Conservation (phyloP, 208 protist species). For the Leishmania guyanensis region DNA sequence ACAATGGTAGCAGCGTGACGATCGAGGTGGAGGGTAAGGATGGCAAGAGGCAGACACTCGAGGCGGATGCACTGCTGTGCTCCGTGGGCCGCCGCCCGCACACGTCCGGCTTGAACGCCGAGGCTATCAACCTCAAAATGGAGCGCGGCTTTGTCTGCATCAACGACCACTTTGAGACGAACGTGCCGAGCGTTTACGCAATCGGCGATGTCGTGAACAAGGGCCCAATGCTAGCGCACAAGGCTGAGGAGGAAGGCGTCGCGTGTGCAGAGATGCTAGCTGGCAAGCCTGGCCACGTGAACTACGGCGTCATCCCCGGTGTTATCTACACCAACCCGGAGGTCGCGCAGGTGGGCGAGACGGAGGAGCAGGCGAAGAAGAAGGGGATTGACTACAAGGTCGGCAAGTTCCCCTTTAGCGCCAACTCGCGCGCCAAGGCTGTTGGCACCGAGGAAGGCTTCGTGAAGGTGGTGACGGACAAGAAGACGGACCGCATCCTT, state of each 20-base stretch:
- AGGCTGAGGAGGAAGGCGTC: constrained; percentile 99
- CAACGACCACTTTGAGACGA: constrained; percentile 96
- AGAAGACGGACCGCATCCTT: constrained; percentile 97
- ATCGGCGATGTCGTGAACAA: constrained; percentile 98
- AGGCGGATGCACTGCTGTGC: constrained; percentile 95
- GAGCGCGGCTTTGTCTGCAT: constrained; percentile 94
- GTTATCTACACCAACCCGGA: constrained; percentile 99
- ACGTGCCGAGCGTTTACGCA: constrained; percentile 95
- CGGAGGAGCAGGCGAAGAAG: constrained; percentile 96
- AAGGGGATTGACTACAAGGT: constrained; percentile 94
- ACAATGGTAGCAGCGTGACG: constrained; percentile 74
- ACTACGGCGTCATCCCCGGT: constrained; percentile 98
- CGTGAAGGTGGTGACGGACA: constrained; percentile 97
- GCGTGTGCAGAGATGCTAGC: constrained; percentile 94
- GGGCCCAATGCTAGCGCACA: constrained; percentile 99
- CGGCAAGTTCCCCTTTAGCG: constrained; percentile 98
- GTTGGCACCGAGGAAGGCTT: constrained; percentile 96
- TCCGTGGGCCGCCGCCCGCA: constrained; percentile 97
- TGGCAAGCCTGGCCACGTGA: constrained; percentile 94
- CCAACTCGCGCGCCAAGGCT: constrained; percentile 98
- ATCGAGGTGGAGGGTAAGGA: constrained; percentile 93
- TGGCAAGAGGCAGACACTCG: constrained; percentile 84
- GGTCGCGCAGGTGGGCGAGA: constrained; percentile 98
- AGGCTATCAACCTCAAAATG: constrained; percentile 93
- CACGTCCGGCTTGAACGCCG: constrained; percentile 93